Percentiles rank a stretch among this genome's conserved stretches.
Conservation (phyloP, 2,329 filamentous ascomycete species). For the Ophiostoma angusticollis region DNA sequence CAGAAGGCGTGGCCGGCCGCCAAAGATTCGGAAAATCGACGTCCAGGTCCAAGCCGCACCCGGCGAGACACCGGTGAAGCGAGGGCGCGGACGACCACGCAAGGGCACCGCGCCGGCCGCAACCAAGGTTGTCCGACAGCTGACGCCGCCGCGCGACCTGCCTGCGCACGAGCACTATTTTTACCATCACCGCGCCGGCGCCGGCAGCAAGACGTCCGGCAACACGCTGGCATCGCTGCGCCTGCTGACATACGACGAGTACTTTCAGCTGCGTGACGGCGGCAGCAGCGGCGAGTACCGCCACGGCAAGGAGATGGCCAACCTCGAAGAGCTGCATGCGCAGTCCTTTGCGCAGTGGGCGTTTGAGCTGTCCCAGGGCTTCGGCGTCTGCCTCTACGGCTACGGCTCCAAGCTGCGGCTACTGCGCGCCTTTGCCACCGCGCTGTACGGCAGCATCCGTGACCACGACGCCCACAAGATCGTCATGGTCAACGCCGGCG, state of each 20-base stretch:
- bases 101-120: constrained; percentile 24
- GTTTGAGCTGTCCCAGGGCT: constrained; percentile 78
- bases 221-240: constrained; percentile 65
- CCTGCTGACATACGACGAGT: constrained; percentile 83
- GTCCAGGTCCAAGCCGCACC: constrained; percentile 19
- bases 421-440: constrained; percentile 60
- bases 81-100: constrained; percentile 12
- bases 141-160: constrained; percentile 68
- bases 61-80: constrained; percentile 24
- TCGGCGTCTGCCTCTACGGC: constrained; percentile 83
- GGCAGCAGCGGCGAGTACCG: constrained; percentile 35
- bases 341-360: constrained; percentile 83
- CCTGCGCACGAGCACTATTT: constrained; percentile 89
- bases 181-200: constrained; percentile 74
- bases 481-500: constrained; percentile 79
- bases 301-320: constrained; percentile 56
- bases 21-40: too few relatives aligned
- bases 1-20: constrained; percentile 27
- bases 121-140: constrained; percentile 21
- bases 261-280: constrained; percentile 56
- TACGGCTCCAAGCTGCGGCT: constrained; percentile 79
- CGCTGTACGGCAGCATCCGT: constrained; percentile 39
- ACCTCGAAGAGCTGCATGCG: constrained; percentile 61
- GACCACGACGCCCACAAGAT: constrained; percentile 40
- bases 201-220: constrained; percentile 64